These are phyloP conservation scores for Ganoderma sp. DNA, from an alignment of 1,284 basidiomycete species.

Conservation along the genomic window DNA sequence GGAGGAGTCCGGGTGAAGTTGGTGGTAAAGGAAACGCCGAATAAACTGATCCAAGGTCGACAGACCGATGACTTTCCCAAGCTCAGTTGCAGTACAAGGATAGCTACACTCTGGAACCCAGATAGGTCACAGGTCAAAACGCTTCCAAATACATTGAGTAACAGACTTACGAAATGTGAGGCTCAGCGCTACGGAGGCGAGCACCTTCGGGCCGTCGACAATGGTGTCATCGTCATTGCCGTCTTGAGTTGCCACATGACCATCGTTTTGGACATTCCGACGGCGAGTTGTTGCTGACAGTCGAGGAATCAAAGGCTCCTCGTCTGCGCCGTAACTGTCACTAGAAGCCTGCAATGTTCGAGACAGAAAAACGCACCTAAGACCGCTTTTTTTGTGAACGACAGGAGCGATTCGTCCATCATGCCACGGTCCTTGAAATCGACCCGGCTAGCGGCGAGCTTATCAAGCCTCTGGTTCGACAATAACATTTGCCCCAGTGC, in stretches of 20 bases:
- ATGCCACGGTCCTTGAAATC: constrained; percentile 18
- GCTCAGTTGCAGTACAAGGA: background rate
- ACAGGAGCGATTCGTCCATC: constrained; percentile 9
- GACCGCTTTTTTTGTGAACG: too few relatives aligned
- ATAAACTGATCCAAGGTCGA: background rate
- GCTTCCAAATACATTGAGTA: background rate
- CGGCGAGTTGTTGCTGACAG: background rate
- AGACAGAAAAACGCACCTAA: background rate
- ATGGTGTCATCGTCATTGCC: background rate
- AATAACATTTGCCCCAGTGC: constrained; percentile 30
- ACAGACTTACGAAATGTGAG: background rate
- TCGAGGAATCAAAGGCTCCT: background rate
- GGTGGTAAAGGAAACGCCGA: background rate
- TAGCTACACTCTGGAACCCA: background rate
- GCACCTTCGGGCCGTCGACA: background rate
- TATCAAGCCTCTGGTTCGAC: constrained; percentile 27
- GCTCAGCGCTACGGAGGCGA: background rate
- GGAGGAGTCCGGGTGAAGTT: background rate
- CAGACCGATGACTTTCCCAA: background rate
- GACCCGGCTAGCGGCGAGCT: constrained; percentile 15
- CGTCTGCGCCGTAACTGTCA: background rate
- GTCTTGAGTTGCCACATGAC: background rate
- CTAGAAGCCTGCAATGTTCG: background rate
- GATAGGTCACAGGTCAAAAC: background rate
- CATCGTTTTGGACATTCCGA: background rate